Conservation (phyloP, 495 filamentous ascomycete species). For the Amphirosellinia nigrospora region DNA sequence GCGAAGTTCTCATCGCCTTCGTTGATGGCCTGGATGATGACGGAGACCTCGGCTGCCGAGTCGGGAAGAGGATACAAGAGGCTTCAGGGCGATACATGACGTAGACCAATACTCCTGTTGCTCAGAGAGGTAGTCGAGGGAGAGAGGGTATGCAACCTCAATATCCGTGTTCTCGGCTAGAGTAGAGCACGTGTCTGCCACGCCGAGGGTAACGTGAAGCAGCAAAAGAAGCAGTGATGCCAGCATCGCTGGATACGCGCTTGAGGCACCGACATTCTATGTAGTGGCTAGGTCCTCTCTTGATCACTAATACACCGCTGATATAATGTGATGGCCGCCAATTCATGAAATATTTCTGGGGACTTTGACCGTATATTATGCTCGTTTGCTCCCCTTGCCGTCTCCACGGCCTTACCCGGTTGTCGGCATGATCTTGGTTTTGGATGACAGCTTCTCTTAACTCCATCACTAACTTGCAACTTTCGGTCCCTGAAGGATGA, state of each 20-base stretch:
- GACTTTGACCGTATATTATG: slow-evolving; percentile 4
- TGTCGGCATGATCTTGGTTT: background rate
- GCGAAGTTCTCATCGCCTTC: slow-evolving; percentile 53
- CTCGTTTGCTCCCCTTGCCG: background rate
- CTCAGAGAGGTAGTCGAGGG: slow-evolving; percentile 42
- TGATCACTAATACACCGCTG: background rate
- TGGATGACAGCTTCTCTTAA: background rate
- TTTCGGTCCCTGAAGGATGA: background rate
- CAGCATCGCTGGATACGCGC: slow-evolving; percentile 9
- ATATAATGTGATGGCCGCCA: background rate
- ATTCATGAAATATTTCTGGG: background rate
- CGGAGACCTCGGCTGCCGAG: slow-evolving; percentile 44
- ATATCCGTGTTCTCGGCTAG: slow-evolving; percentile 40
- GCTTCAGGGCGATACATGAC: slow-evolving; percentile 47
- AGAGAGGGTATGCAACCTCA: slow-evolving; percentile 39
- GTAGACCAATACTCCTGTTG: slow-evolving; percentile 57
- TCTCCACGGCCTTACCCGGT: too few relatives aligned
- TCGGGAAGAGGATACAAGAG: slow-evolving; percentile 55
- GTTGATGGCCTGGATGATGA: slow-evolving; percentile 40
- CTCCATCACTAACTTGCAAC: background rate
- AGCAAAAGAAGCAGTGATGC: slow-evolving; percentile 7
- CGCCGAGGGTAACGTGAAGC: background rate
- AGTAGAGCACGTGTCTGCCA: slow-evolving; percentile 44
- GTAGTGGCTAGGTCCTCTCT: background rate
- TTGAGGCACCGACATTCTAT: background rate